Percentiles rank a stretch among this genome's conserved stretches.
These are phyloP conservation scores for Lasiodiplodia citricola DNA, from an alignment of 2,329 filamentous ascomycete species.

Conservation along the genomic window DNA sequence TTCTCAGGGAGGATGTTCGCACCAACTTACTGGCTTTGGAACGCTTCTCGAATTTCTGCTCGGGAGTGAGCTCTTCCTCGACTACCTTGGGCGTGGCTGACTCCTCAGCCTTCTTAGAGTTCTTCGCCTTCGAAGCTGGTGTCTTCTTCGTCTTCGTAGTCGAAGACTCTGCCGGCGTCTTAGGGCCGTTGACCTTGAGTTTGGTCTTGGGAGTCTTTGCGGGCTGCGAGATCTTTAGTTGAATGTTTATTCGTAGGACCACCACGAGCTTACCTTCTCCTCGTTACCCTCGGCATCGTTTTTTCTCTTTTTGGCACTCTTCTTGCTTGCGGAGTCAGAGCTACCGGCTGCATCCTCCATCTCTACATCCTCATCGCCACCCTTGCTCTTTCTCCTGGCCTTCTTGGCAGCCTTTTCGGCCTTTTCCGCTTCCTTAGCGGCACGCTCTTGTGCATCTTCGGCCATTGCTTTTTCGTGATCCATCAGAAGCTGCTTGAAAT, in stretches of 20 bases:
- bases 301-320: slow-evolving; percentile 73
- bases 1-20: not conserved
- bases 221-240: slow-evolving; percentile 38
- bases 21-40: slow-evolving; percentile 59
- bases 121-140: slow-evolving; percentile 48
- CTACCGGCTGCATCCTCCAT: slow-evolving; percentile 48
- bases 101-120: slow-evolving; percentile 60
- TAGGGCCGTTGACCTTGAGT: slow-evolving; percentile 52
- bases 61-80: slow-evolving; percentile 59
- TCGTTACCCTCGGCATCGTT: slow-evolving; percentile 67
- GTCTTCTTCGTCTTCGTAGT: slow-evolving; percentile 44
- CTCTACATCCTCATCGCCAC: slow-evolving; percentile 43
- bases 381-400: slow-evolving; percentile 46
- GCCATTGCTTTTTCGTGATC: slow-evolving; percentile 62
- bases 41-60: slow-evolving; percentile 61
- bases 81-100: slow-evolving; percentile 61
- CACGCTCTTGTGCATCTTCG: slow-evolving; percentile 66
- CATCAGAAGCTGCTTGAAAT: slow-evolving; percentile 80
- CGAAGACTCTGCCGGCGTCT: slow-evolving; percentile 38
- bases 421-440: slow-evolving; percentile 67
- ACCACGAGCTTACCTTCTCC: slow-evolving; percentile 56
- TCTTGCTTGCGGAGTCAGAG: slow-evolving; percentile 45
- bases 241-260: not conserved
- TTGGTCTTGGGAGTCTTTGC: slow-evolving; percentile 59
- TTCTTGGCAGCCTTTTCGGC: slow-evolving; percentile 56